Conservation (phyloP, 2,329 filamentous ascomycete genomes). For the Hymenoscyphus fraxineus region DNA sequence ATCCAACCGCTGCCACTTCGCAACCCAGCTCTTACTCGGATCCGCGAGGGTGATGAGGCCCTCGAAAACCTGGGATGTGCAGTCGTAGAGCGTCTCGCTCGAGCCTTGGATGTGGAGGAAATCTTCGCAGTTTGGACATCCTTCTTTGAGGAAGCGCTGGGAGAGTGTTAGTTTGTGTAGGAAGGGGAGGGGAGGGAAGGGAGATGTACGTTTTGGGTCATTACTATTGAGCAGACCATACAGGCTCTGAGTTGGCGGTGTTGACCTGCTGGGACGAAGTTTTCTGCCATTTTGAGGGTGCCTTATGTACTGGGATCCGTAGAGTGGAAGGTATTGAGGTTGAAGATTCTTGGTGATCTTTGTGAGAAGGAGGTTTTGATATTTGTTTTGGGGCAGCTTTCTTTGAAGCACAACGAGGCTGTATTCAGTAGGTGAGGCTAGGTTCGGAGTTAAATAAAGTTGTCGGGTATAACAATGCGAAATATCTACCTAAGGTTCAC, state of each 20-base stretch:
- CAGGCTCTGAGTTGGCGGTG: slow-evolving; percentile 89
- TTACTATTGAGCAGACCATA: slow-evolving; percentile 97
- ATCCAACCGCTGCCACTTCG: slow-evolving; percentile 92
- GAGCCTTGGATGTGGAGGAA: slow-evolving; percentile 80
- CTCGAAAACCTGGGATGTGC: slow-evolving; percentile 95
- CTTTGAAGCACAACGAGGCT: neutral
- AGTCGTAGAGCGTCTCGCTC: slow-evolving; percentile 79
- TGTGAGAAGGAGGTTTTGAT: neutral
- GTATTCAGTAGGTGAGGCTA: neutral
- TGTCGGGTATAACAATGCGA: too few relatives aligned
- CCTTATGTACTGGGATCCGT: neutral
- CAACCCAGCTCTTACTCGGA: slow-evolving; percentile 85
- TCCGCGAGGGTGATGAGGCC: slow-evolving; percentile 82
- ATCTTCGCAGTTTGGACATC: slow-evolving; percentile 95
- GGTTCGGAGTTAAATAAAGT: too few relatives aligned
- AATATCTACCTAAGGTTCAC: too few relatives aligned
- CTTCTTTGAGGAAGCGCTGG: slow-evolving; percentile 78
- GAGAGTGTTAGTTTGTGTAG: slow-evolving; percentile 8
- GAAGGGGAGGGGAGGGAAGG: slow-evolving; percentile 13
- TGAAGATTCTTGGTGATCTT: neutral
- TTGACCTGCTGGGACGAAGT: slow-evolving; percentile 70
- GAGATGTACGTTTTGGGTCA: slow-evolving; percentile 65
- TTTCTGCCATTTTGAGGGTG: slow-evolving; percentile 41
- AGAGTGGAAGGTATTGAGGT: neutral
- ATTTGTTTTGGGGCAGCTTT: neutral